Evolutionary conservation across 1,139 yeast genomes (phyloP), one percentile per base, ranked within the genome.

Genomic region (Candida dubliniensis): DNA sequence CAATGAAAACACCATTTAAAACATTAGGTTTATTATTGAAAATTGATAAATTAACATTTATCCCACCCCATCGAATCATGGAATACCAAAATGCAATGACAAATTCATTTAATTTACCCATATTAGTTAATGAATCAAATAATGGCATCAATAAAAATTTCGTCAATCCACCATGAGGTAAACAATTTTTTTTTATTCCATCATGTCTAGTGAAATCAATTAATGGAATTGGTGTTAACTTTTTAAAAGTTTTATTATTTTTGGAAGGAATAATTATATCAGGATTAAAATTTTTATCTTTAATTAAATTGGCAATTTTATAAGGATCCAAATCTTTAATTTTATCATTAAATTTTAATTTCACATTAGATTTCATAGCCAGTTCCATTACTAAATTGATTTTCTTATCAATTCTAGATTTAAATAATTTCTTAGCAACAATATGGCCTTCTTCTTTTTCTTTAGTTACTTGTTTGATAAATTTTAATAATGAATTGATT

Each of bases 71-170:
- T 43, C 58, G 58, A 41, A 58, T 53, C 32, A 71, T 50, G 1
- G 60, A 42, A 34, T 59, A 63, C 72, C 71, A 69, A 25, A 64
- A 51, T 2, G 63, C 58, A 36, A 56, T 47, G 23, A 64, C 50
- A 42, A 67, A 68, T 42, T 69, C 73, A 11, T 56, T 52, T 15
- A 61, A 56, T 41, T 57, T 60, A 9, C 76, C 76, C 42, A 72
- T 48, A 24, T 60, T 58, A 15, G 60, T 41, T 25, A 74, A 55
- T 1, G 66, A 65, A 43, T 72, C 75, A 32, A 73, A 54, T 1
- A 59, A 55, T 23, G 57, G 56, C 47, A 60, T 61, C 34, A 71
- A 53, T 12, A 71, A 44, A 45, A 69, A 72, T 42, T 60, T 63
- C 49, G 71, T 47, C 57, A 55, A 3, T 51, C 60, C 6, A 48